These are phyloP conservation scores for Helenozyma rhizophorensis DNA, from an alignment of 805 yeast species.

Conservation along the genomic window DNA sequence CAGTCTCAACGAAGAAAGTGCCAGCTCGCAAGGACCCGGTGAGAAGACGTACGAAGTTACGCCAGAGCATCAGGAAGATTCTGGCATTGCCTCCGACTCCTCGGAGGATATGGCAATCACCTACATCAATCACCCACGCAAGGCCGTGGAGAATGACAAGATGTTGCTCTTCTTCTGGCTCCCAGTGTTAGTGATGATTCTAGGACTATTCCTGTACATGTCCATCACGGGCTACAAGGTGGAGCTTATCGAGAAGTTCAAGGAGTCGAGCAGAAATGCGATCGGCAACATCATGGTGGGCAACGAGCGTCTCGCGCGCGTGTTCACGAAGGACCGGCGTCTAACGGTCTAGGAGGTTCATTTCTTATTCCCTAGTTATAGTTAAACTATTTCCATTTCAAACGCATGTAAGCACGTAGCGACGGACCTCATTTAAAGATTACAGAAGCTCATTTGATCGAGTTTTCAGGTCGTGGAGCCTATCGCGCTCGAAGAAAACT, in stretches of 20 bases:
- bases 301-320: constrained; percentile 36
- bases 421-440: too few relatives aligned
- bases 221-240: constrained; percentile 37
- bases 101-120: constrained; percentile 41
- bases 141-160: constrained; percentile 63
- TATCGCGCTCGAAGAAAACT: constrained; percentile 2
- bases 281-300: constrained; percentile 43
- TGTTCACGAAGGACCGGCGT: constrained; percentile 25
- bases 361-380: too few relatives aligned
- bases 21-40: not conserved
- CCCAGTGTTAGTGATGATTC: constrained; percentile 61
- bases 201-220: constrained; percentile 45
- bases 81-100: constrained; percentile 35
- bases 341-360: too few relatives aligned
- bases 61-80: constrained; percentile 22
- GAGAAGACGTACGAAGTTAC: not conserved
- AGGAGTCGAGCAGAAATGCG: constrained; percentile 30
- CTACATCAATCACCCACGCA: constrained; percentile 41
- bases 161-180: constrained; percentile 90
- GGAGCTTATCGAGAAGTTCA: constrained; percentile 31
- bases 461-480: constrained; percentile 1
- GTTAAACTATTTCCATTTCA: too few relatives aligned
- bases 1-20: constrained; percentile 21
- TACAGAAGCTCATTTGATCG: too few relatives aligned
- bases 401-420: too few relatives aligned